A percentile compares a stretch with the other conserved stretches of the same genome.
Conservation (phyloP, 306 rosid species). For the Cercis canadensis region DNA sequence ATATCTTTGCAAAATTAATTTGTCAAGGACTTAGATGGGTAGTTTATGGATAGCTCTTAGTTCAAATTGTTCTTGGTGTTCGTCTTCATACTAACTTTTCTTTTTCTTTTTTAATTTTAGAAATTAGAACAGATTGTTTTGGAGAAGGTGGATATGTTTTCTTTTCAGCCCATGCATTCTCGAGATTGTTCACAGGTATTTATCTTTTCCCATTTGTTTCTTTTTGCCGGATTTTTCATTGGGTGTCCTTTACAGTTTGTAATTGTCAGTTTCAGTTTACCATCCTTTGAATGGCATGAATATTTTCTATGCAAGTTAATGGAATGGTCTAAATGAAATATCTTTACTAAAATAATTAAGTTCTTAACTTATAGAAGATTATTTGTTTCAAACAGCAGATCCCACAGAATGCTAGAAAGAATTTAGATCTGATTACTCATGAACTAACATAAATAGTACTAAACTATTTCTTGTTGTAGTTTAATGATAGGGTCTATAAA, state of each 20-base stretch:
- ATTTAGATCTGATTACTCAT: no score
- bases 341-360: neutral
- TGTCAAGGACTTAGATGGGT: neutral
- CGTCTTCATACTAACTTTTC: constrained; percentile 13
- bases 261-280: neutral
- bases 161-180: constrained; percentile 90
- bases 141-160: constrained; percentile 70
- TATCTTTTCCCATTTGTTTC: constrained; percentile 5
- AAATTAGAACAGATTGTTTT: constrained; percentile 77
- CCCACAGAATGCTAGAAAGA: neutral
- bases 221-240: neutral
- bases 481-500: no score
- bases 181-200: constrained; percentile 89
- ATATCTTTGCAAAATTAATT: constrained; percentile 20
- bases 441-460: no score
- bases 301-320: neutral
- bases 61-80: constrained; percentile 17
- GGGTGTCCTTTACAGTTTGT: neutral
- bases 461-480: no score
- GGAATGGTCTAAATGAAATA: neutral
- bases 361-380: neutral
- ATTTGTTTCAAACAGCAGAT: neutral
- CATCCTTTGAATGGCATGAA: neutral
- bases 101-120: constrained; percentile 44
- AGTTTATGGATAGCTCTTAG: neutral